Base-by-base conservation (phyloP, 768 basidiomycete genomes). In the Boletus edulis region DNA sequence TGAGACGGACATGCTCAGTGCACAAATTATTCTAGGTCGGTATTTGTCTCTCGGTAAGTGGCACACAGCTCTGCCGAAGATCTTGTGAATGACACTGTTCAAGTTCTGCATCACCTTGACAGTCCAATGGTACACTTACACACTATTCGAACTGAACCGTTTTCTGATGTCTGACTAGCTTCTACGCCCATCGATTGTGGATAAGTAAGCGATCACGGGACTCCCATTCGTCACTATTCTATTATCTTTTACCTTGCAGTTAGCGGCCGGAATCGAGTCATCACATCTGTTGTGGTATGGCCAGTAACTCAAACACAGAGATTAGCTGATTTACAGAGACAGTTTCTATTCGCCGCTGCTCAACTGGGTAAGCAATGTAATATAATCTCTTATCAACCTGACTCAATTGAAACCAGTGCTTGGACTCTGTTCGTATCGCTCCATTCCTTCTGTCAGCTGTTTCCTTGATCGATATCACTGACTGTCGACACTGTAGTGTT, bases 151-250 rank as follows among this genome's bases (percentile, higher is more conserved):
- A 18, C 27, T 42, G 32, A 34, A 32, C 3, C 4, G 3, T 43
- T 34, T 10, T 17, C 55, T 58, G 14, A 62, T 15, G 1, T 0
- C 2, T 8, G 24, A 11, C 42, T 41, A 68, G 66, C 49, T 67
- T 67, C 34, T 67, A 67, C 24, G 52, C 53, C 22, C 66, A 67
- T 24, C 64, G 63, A 37, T 58, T 67, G 18, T 68, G 63, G 63
- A 65, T 67, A 57, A 67, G 65, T 67, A 42, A 41, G 65, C 42
- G n/a, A n/a, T 5, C 11, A 34, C 2, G 17, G 14, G 2, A 4
- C 20, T 24, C n/a, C 7, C 1, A 20, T 22, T 37, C 13, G 10
- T 42, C 14, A 2, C 3, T 39, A 2, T 24, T 37, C n/a, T n/a
- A n/a, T n/a, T n/a, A 37, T 58, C 7, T 18, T 31, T n/a, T 27